phyloP scores from a whole-genome alignment of 2,329 filamentous ascomycete genomes.

The Aspergillus fischeri region DNA sequence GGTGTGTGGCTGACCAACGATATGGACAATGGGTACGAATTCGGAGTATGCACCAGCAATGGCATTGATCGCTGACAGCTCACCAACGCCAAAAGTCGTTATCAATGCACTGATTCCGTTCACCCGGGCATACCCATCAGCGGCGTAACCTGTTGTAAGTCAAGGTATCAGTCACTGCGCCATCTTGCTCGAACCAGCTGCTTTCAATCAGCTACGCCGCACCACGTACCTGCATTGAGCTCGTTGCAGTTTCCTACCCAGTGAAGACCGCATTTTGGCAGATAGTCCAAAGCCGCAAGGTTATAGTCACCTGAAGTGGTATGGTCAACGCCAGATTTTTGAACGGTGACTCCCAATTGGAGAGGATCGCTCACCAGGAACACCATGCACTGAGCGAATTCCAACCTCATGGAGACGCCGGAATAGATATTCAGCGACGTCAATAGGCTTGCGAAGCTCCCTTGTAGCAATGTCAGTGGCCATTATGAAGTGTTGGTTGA shows the following conservation, averaged over 20 bases:
- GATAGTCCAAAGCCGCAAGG: conserved; percentile 56
- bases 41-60: conserved; percentile 72
- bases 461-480: conserved; percentile 40
- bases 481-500: conserved; percentile 21
- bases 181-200: not conserved
- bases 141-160: conserved; percentile 57
- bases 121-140: conserved; percentile 74
- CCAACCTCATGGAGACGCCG: conserved; percentile 47
- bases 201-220: not conserved
- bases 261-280: conserved; percentile 49
- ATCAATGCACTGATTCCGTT: conserved; percentile 66
- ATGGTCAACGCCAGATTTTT: not conserved
- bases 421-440: conserved; percentile 49
- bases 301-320: conserved; percentile 59
- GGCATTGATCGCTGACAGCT: conserved; percentile 66
- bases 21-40: conserved; percentile 63
- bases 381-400: conserved; percentile 47
- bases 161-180: not conserved
- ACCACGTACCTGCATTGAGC: conserved; percentile 50
- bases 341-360: conserved; percentile 1
- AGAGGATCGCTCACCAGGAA: conserved; percentile 47
- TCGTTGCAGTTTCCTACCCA: conserved; percentile 63
- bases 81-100: conserved; percentile 71
- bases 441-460: conserved; percentile 43
- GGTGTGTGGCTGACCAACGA: conserved; percentile 53